Evolutionary conservation across 2,329 filamentous ascomycete genomes (phyloP).

Genomic region (Thermomyces lanuginosus): DNA sequence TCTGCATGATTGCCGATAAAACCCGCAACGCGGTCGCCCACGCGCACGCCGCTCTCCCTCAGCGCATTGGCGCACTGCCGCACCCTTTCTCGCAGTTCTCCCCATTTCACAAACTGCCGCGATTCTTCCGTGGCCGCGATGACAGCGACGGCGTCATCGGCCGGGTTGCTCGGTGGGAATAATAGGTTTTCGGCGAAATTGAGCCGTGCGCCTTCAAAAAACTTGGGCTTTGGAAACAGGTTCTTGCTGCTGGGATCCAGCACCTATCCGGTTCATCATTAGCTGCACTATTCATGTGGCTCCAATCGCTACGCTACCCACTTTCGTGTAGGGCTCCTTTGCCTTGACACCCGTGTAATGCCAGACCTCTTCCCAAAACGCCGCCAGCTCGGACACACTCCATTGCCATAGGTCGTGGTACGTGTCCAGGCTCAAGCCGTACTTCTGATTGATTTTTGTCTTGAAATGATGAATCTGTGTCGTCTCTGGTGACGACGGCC

Average conservation of each 20-base stretch:
- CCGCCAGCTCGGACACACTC: slow-evolving; percentile 59
- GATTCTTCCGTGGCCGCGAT: slow-evolving; percentile 66
- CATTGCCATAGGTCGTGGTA: slow-evolving; percentile 70
- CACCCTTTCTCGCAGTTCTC: slow-evolving; percentile 61
- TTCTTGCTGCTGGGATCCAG: slow-evolving; percentile 46
- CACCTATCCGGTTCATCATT: slow-evolving; percentile 34
- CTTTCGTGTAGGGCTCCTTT: slow-evolving; percentile 38
- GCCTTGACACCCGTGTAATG: slow-evolving; percentile 61
- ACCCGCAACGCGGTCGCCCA: slow-evolving; percentile 47
- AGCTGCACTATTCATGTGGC: neutral
- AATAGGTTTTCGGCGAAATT: slow-evolving; percentile 96
- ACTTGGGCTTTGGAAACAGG: slow-evolving; percentile 80
- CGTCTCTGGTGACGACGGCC: slow-evolving; percentile 46
- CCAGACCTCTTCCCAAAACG: slow-evolving; percentile 81
- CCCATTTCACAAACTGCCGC: slow-evolving; percentile 56
- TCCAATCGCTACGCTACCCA: slow-evolving; percentile 10
- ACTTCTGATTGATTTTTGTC: slow-evolving; percentile 49
- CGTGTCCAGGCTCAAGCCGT: slow-evolving; percentile 43
- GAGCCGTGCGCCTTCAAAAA: slow-evolving; percentile 62
- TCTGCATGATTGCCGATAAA: slow-evolving; percentile 85
- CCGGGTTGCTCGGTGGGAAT: slow-evolving; percentile 46
- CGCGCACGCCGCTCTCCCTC: slow-evolving; percentile 45
- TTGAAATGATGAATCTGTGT: slow-evolving; percentile 62
- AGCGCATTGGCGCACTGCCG: slow-evolving; percentile 56
- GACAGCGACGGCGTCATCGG: slow-evolving; percentile 50